phyloP scores from a whole-genome alignment of 2,329 filamentous ascomycete species.

The Trichoderma sp. region DNA sequence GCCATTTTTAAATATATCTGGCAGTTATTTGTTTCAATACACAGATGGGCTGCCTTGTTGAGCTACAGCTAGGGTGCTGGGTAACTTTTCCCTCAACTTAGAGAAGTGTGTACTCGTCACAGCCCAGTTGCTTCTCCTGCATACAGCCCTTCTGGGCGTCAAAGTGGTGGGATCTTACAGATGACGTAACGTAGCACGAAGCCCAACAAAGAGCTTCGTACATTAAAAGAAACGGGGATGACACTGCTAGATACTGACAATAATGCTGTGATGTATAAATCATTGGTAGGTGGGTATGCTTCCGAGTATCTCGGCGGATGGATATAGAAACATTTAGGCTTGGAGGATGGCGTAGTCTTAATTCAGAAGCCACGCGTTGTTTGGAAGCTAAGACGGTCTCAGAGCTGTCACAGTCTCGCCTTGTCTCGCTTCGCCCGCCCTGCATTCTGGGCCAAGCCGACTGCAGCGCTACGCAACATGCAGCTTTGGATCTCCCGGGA shows the following conservation, averaged over 20 bases:
- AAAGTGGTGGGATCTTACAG: not conserved
- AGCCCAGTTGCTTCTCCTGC: not conserved
- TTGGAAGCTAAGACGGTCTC: not conserved
- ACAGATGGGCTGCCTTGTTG: too few relatives aligned
- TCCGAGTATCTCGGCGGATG: too few relatives aligned
- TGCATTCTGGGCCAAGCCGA: not conserved
- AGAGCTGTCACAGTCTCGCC: not conserved
- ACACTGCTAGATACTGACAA: not conserved
- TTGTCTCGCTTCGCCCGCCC: not conserved
- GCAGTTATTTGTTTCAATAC: too few relatives aligned
- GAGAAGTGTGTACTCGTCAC: not conserved
- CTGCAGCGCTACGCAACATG: conserved; percentile 15
- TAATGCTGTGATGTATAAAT: not conserved
- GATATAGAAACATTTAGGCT: not conserved
- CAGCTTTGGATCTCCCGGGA: conserved; percentile 15
- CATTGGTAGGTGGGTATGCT: not conserved
- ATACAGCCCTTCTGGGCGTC: not conserved
- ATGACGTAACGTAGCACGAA: conserved; percentile 17
- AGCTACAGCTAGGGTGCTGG: too few relatives aligned
- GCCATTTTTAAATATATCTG: too few relatives aligned
- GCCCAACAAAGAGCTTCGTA: not conserved
- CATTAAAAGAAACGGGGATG: not conserved
- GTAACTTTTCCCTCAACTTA: too few relatives aligned
- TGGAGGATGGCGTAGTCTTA: not conserved
- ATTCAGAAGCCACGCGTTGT: not conserved